Base-by-base conservation (phyloP, 495 filamentous ascomycete genomes). In the Penicillium herquei region DNA sequence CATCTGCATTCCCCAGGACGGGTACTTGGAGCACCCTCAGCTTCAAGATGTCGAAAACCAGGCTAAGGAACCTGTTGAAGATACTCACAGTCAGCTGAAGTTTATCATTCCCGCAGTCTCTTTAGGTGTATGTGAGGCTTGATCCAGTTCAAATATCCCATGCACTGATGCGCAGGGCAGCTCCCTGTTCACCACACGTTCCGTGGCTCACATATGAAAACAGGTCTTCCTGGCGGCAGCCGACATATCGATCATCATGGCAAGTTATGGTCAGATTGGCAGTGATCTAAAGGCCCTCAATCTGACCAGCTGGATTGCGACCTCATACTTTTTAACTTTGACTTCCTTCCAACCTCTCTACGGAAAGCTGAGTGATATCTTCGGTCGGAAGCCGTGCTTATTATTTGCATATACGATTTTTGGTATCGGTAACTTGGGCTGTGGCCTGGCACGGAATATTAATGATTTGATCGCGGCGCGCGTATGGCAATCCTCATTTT, bases 281-380 rank as follows among this genome's bases (percentile, higher is more conserved):
- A 91, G 81, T 49, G 90, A 94, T 51, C 69, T 95, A 17, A 78
- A 89, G 17, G 88, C 89, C 11, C 71, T 95, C 52, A 91, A 89
- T 61, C 79, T 83, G 61, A 92, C 90, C 8, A 88, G 84, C 35
- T 96, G 91, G 91, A 90, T 96, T 59, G 88, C 89, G 1, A 94
- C 90, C 12, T 84, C 87, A 9, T 81, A 73, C 49, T 89, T 93
- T 61, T 75, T 95, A 16, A 93, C 90, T 7, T 67, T 89, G 49
- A 89, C 89, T 3, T 85, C 83, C 34, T 92, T 92, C 64, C 90
- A 91, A 67, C 89, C 87, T 1, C 67, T 91, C 0, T 93, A 91
- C 63, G 90, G 89, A 32, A 89, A 88, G 63, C 63, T 91, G 39
- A 85, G 81, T 53, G 89, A 94, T 68, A 92, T 94, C 44, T 94